Evolutionary conservation across 2,329 filamentous ascomycete species (phyloP).

Genomic region (Cladobotryum protrusum): DNA sequence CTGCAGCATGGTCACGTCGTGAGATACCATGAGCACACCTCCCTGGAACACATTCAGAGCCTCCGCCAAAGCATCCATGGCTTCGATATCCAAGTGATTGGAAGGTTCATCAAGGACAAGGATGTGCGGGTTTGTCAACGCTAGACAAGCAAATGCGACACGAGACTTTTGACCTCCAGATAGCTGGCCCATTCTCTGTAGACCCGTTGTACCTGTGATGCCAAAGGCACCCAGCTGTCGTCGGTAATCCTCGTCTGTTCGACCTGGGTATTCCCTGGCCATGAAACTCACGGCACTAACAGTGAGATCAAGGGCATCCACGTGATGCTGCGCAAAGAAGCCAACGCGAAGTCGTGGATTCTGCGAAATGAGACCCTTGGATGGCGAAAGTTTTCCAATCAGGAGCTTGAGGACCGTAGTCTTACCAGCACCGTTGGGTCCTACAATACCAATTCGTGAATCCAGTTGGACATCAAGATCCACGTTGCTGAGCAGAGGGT

Average conservation of each 20-base stretch:
- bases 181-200: constrained; percentile 90
- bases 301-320: constrained; percentile 88
- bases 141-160: constrained; percentile 95
- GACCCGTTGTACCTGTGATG: constrained; percentile 87
- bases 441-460: constrained; percentile 97
- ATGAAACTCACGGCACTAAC: constrained; percentile 92
- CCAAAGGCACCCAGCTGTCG: constrained; percentile 86
- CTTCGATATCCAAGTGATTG: constrained; percentile 98
- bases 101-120: constrained; percentile 96
- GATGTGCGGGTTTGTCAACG: constrained; percentile 90
- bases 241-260: constrained; percentile 93
- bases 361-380: constrained; percentile 75
- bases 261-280: constrained; percentile 84
- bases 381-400: constrained; percentile 74
- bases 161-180: constrained; percentile 98
- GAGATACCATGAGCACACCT: constrained; percentile 95
- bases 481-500: constrained; percentile 73
- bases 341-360: constrained; percentile 85
- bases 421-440: constrained; percentile 97
- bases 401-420: constrained; percentile 98
- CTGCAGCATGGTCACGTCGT: constrained; percentile 98
- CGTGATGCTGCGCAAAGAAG: constrained; percentile 98
- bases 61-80: constrained; percentile 89
- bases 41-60: constrained; percentile 84
- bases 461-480: constrained; percentile 97